These are phyloP conservation scores for Teratosphaeria viscida DNA, from an alignment of 2,329 filamentous ascomycete genomes.

Conservation along the genomic window DNA sequence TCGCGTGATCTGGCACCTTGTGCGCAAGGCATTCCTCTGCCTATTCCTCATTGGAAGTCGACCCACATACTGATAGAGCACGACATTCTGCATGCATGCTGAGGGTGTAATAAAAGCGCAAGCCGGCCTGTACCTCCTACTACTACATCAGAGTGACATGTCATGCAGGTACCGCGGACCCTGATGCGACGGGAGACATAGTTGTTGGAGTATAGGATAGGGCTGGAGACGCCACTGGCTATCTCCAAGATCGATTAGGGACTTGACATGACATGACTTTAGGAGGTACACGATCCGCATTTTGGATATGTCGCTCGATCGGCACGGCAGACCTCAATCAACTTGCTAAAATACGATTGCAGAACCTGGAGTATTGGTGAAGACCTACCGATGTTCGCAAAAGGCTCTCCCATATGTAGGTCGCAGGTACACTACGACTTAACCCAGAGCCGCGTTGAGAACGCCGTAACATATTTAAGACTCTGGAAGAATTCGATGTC, in stretches of 20 bases:
- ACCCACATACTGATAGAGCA: not conserved
- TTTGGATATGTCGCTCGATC: too few relatives aligned
- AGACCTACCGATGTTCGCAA: not conserved
- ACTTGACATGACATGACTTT: not conserved
- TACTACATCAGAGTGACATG: not conserved
- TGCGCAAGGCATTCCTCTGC: not conserved
- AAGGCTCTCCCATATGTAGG: not conserved
- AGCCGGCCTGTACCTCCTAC: not conserved
- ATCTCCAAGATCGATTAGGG: not conserved
- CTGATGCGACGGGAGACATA: not conserved
- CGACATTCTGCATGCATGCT: not conserved
- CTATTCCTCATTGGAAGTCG: not conserved
- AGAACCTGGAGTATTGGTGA: not conserved
- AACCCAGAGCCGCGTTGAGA: not conserved
- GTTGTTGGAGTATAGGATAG: not conserved
- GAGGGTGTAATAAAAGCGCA: not conserved
- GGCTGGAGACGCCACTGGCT: not conserved
- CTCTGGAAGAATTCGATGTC: not conserved
- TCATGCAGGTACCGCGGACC: not conserved
- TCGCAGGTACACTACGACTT: not conserved
- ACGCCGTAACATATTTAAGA: not conserved
- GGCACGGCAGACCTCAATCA: too few relatives aligned
- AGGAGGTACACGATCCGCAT: too few relatives aligned
- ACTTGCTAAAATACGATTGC: too few relatives aligned
- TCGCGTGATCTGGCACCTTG: not conserved